These are phyloP conservation scores for Xylaria sp. DNA, from an alignment of 2,329 filamentous ascomycete genomes.

Conservation along the genomic window DNA sequence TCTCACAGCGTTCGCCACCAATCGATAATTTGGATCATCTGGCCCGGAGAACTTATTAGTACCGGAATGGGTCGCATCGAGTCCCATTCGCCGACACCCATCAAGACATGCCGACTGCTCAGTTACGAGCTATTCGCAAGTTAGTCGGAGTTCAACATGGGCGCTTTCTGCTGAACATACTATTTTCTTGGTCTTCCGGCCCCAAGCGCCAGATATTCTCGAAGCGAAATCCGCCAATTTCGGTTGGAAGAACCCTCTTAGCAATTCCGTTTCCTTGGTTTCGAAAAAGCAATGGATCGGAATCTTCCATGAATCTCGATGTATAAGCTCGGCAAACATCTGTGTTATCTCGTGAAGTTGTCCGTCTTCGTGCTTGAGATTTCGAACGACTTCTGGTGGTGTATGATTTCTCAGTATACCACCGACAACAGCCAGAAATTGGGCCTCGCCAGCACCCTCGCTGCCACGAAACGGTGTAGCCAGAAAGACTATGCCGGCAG, in stretches of 20 bases:
- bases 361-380: neutral
- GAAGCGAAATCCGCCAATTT: neutral
- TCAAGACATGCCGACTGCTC: neutral
- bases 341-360: neutral
- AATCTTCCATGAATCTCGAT: neutral
- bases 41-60: neutral
- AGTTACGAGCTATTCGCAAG: neutral
- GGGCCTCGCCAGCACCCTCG: conserved; percentile 17
- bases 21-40: neutral
- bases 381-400: neutral
- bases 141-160: too few species aligned
- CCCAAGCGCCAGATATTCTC: neutral
- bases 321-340: neutral
- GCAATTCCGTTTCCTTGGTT: neutral
- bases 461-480: conserved; percentile 24
- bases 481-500: conserved; percentile 22
- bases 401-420: neutral
- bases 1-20: neutral
- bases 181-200: neutral
- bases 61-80: neutral
- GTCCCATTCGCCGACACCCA: neutral
- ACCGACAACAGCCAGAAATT: conserved; percentile 8
- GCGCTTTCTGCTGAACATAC: neutral
- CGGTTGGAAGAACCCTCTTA: neutral
- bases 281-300: neutral